These are phyloP conservation scores for Pseudotsuga menziesii DNA, from an alignment of 75 land plant genomes.

Conservation along the genomic window DNA sequence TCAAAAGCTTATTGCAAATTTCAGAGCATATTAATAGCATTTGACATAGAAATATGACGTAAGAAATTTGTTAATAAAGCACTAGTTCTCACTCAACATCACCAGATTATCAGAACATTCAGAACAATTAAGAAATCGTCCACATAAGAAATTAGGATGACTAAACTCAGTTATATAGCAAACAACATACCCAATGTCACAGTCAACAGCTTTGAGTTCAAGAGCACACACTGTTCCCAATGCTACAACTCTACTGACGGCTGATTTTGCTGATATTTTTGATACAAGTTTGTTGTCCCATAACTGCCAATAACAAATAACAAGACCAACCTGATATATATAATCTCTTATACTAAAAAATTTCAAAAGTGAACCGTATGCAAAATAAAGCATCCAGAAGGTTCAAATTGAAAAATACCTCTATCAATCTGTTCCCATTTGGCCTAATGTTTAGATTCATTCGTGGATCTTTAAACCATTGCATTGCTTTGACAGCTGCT, in stretches of 20 bases:
- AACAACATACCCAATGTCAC: constrained; percentile 58
- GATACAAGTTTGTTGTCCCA: constrained; percentile 74
- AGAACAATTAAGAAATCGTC: too few relatives aligned
- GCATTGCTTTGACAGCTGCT: constrained; percentile 70
- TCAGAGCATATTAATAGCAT: not conserved
- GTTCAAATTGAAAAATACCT: constrained; percentile 32
- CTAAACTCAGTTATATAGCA: not conserved
- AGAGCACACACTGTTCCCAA: constrained; percentile 86
- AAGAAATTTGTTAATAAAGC: too few relatives aligned
- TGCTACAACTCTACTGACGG: constrained; percentile 71
- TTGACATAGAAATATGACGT: not conserved
- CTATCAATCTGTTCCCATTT: constrained; percentile 40
- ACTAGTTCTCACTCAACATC: too few relatives aligned
- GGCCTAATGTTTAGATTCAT: constrained; percentile 56
- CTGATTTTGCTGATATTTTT: constrained; percentile 64
- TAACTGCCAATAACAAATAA: constrained; percentile 44
- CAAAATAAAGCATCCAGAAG: constrained; percentile 9
- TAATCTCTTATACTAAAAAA: not conserved
- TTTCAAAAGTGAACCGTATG: not conserved
- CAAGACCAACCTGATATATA: not conserved
- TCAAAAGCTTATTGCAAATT: not conserved
- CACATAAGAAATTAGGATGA: not conserved
- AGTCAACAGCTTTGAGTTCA: constrained; percentile 61
- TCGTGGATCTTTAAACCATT: constrained; percentile 77
- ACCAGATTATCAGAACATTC: too few relatives aligned